phyloP scores from a whole-genome alignment of 768 basidiomycete species.

The Suillus tomentosus region DNA sequence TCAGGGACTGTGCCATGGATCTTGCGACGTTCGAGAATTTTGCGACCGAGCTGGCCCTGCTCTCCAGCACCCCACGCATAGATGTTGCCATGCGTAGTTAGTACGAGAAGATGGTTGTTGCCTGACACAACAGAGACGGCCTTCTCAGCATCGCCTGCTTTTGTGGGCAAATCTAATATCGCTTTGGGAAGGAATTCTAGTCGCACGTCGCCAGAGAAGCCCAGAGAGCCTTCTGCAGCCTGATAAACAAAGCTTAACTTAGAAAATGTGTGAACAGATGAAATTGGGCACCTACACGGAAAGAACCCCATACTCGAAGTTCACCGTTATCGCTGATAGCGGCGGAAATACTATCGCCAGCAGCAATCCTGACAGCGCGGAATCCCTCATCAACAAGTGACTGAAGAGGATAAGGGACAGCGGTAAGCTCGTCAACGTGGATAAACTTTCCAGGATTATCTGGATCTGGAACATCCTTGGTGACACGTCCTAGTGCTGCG shows the following conservation, averaged over 20 bases:
- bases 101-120: constrained; percentile 84
- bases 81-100: constrained; percentile 86
- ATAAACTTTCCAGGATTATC: constrained; percentile 59
- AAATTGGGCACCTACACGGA: constrained; percentile 62
- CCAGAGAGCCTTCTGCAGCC: constrained; percentile 82
- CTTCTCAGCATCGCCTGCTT: constrained; percentile 67
- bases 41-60: constrained; percentile 88
- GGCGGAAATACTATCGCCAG: constrained; percentile 88
- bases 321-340: constrained; percentile 81
- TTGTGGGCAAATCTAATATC: constrained; percentile 57
- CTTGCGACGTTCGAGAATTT: constrained; percentile 84
- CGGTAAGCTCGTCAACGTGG: constrained; percentile 52
- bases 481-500: constrained; percentile 82
- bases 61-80: constrained; percentile 92
- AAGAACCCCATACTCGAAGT: constrained; percentile 86
- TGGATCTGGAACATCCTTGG: constrained; percentile 59
- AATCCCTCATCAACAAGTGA: constrained; percentile 77
- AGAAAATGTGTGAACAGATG: constrained; percentile 9
- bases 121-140: constrained; percentile 79
- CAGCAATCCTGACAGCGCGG: constrained; percentile 78
- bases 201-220: constrained; percentile 69
- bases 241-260: constrained; percentile 29
- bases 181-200: constrained; percentile 70
- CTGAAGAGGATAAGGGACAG: constrained; percentile 66
- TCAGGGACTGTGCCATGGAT: constrained; percentile 90